A percentile compares a stretch with the other conserved stretches of the same genome.
Conservation (phyloP, 306 rosid genomes). For the Trichosanthes cucumerina region DNA sequence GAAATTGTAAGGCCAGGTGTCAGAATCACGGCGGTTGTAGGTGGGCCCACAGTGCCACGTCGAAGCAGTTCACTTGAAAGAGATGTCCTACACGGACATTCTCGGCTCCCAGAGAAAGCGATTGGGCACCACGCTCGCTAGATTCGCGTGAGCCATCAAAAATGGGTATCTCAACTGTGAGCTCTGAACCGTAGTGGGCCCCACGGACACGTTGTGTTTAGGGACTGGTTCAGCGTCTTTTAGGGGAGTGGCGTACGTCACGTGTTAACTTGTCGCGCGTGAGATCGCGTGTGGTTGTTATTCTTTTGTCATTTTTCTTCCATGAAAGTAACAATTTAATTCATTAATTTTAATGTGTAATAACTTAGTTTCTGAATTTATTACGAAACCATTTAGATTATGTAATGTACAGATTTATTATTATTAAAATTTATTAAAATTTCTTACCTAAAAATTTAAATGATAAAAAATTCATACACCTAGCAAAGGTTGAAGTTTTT, state of each 20-base stretch:
- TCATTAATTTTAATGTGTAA: no score
- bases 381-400: no score
- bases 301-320: no score
- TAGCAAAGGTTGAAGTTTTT: no score
- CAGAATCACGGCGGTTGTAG: background rate
- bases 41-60: background rate
- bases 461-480: no score
- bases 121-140: background rate
- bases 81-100: background rate
- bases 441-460: no score
- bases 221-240: background rate
- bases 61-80: background rate
- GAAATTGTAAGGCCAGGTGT: background rate
- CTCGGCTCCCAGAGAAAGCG: background rate
- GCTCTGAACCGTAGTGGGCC: background rate
- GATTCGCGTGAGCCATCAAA: background rate
- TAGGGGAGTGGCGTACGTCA: background rate
- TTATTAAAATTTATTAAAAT: no score
- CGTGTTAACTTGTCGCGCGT: background rate
- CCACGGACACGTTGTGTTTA: background rate
- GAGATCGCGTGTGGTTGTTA: background rate
- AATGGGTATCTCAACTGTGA: background rate
- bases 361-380: no score
- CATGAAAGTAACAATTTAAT: no score
- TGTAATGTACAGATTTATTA: no score